These are phyloP conservation scores for Zygoascus ofunaensis DNA, from an alignment of 805 yeast genomes.

Conservation along the genomic window DNA sequence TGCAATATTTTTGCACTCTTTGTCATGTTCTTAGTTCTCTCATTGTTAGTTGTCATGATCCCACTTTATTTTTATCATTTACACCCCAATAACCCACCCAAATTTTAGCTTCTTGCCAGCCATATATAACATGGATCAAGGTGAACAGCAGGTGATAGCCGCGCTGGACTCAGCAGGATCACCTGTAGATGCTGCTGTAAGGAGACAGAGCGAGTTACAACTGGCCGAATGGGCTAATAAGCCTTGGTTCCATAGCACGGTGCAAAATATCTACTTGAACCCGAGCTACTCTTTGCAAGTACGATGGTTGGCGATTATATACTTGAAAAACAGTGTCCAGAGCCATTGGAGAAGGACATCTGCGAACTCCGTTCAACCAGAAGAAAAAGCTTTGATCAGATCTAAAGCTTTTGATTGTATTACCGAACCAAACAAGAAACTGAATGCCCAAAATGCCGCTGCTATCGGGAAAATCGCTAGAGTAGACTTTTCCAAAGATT, in stretches of 20 bases:
- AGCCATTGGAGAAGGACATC: slow-evolving; percentile 63
- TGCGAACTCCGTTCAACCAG: slow-evolving; percentile 35
- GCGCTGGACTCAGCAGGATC: slow-evolving; percentile 42
- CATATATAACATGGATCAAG: slow-evolving; percentile 3
- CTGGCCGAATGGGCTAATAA: slow-evolving; percentile 59
- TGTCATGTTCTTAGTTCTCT: no score
- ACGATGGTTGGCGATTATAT: slow-evolving; percentile 82
- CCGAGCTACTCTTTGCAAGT: slow-evolving; percentile 49
- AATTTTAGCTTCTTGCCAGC: not conserved
- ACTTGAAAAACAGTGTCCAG: slow-evolving; percentile 81
- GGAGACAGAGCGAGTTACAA: slow-evolving; percentile 53
- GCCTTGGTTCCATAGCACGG: slow-evolving; percentile 46
- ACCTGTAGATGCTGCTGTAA: slow-evolving; percentile 38
- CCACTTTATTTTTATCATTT: not conserved
- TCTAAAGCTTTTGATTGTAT: slow-evolving; percentile 48
- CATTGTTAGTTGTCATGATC: not conserved
- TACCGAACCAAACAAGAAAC: slow-evolving; percentile 62
- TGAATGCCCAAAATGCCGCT: slow-evolving; percentile 77
- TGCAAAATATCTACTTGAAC: slow-evolving; percentile 57
- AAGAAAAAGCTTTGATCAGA: slow-evolving; percentile 62
- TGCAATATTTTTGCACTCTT: no score
- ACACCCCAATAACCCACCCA: not conserved
- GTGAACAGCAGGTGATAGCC: slow-evolving; percentile 10
- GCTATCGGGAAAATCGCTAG: slow-evolving; percentile 71
- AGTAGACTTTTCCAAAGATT: slow-evolving; percentile 75